Conservation (phyloP, 441 rosid species). For the Gossypium trilobum region DNA sequence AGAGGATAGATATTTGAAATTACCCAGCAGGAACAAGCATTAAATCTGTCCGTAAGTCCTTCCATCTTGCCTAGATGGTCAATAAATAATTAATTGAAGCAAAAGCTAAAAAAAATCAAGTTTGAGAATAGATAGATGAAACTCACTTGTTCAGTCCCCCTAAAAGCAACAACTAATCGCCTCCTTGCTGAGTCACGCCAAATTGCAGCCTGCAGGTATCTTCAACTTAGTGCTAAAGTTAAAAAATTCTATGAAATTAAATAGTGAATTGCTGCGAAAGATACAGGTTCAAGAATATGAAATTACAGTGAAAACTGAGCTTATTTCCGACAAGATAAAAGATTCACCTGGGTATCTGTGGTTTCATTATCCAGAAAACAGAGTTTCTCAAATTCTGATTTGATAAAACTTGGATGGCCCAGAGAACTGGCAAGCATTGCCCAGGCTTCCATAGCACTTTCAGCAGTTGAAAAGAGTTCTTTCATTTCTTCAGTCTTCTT, state of each 20-base stretch:
- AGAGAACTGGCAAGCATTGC: constrained; percentile 93
- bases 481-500: constrained; percentile 79
- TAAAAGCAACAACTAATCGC: constrained; percentile 81
- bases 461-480: constrained; percentile 71
- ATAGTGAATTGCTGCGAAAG: neutral
- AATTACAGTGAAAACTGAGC: neutral
- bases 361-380: constrained; percentile 76
- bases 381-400: constrained; percentile 89
- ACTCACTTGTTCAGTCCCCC: constrained; percentile 94
- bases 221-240: constrained; percentile 19
- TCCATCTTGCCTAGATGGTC: constrained; percentile 63
- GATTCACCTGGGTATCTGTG: constrained; percentile 77
- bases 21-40: constrained; percentile 90
- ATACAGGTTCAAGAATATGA: neutral
- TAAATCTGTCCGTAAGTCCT: constrained; percentile 84
- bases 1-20: constrained; percentile 19
- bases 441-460: constrained; percentile 99
- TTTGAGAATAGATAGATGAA: constrained; percentile 17
- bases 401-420: constrained; percentile 91
- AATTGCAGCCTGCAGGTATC: constrained; percentile 62
- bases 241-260: constrained; percentile 11
- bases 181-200: constrained; percentile 84
- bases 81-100: constrained; percentile 20
- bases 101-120: constrained; percentile 10
- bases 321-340: constrained; percentile 14